A percentile compares a stretch with the other conserved stretches of the same genome.
phyloP scores from a whole-genome alignment of 2,329 filamentous ascomycete species.

The Pleoardoris graminearum region DNA sequence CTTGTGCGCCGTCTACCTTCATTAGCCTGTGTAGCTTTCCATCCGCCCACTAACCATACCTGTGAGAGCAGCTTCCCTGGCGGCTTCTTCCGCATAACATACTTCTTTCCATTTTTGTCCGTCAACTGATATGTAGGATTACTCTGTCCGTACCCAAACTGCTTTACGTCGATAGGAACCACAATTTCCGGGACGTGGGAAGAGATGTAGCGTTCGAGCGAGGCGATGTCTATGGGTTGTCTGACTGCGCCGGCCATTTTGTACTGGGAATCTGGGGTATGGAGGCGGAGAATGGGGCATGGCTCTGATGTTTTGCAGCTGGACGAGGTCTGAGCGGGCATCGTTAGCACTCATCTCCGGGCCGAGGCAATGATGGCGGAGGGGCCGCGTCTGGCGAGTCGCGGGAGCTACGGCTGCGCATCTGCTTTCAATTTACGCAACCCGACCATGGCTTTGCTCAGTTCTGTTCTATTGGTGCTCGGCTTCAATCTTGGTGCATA shows the following conservation, averaged over 20 bases:
- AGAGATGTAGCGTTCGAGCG: constrained; percentile 77
- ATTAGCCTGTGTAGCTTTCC: neutral
- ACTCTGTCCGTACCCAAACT: constrained; percentile 97
- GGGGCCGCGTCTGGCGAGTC: neutral
- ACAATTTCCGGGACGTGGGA: constrained; percentile 81
- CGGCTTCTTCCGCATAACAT: constrained; percentile 96
- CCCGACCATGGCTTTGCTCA: too few species aligned
- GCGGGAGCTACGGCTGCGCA: neutral
- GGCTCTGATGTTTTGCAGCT: constrained; percentile 20
- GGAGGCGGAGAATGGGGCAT: constrained; percentile 8
- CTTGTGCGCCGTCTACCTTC: constrained; percentile 80
- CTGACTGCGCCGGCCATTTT: constrained; percentile 83
- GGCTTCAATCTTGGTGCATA: too few species aligned
- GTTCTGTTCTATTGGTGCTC: too few species aligned
- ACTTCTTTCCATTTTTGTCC: constrained; percentile 68
- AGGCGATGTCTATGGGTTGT: constrained; percentile 83
- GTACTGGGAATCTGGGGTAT: constrained; percentile 8
- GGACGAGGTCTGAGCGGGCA: neutral
- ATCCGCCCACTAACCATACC: constrained; percentile 11
- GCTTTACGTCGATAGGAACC: constrained; percentile 82
- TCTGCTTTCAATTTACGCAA: too few species aligned
- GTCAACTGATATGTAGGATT: constrained; percentile 96
- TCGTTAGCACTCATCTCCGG: constrained; percentile 7
- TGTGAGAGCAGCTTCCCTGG: constrained; percentile 85
- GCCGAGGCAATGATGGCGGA: constrained; percentile 8